A percentile compares a stretch with the other conserved stretches of the same genome.
These are phyloP conservation scores for Backusella tuberculispora DNA, from an alignment of 192 early-diverging fungal species.

Conservation along the genomic window DNA sequence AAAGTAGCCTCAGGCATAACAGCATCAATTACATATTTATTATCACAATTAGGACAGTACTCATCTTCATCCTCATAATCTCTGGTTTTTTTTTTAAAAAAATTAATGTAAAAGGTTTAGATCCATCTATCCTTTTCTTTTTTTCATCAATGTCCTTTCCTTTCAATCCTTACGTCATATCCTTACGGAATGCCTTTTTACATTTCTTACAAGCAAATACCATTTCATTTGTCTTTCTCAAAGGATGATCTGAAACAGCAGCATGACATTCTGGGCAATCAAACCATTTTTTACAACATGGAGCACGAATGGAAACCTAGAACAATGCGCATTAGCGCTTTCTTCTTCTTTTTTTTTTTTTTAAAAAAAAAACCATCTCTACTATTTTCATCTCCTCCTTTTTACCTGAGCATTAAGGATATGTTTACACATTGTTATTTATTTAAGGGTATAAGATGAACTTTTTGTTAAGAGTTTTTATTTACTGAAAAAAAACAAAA, in stretches of 20 bases:
- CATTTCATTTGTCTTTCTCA: constrained; percentile 88
- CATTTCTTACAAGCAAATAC: constrained; percentile 98
- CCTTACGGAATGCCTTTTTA: constrained; percentile 54
- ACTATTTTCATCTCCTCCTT: background rate
- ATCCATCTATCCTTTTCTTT: too few relatives aligned
- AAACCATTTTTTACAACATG: constrained; percentile 95
- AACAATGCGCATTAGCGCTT: too few relatives aligned
- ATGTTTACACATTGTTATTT: constrained; percentile 88
- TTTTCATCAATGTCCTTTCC: background rate
- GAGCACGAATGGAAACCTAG: constrained; percentile 87
- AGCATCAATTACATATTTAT: constrained; percentile 94
- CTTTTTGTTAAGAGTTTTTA: background rate
- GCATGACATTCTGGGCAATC: constrained; percentile 97
- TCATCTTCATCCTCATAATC: constrained; percentile 95
- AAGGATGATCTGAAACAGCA: constrained; percentile 73
- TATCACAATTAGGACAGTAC: constrained; percentile 98
- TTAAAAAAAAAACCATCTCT: constrained; percentile 3
- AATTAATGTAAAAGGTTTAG: too few relatives aligned
- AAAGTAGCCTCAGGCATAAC: constrained; percentile 83
- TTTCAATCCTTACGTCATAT: constrained; percentile 25
- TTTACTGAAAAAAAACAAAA: background rate
- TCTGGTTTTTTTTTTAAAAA: constrained; percentile 39
- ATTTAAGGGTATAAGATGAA: constrained; percentile 1
- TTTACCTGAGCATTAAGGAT: constrained; percentile 94
- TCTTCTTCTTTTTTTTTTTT: background rate